Base-by-base conservation (phyloP, 768 basidiomycete genomes). In the Udeniomyces megalosporus region DNA sequence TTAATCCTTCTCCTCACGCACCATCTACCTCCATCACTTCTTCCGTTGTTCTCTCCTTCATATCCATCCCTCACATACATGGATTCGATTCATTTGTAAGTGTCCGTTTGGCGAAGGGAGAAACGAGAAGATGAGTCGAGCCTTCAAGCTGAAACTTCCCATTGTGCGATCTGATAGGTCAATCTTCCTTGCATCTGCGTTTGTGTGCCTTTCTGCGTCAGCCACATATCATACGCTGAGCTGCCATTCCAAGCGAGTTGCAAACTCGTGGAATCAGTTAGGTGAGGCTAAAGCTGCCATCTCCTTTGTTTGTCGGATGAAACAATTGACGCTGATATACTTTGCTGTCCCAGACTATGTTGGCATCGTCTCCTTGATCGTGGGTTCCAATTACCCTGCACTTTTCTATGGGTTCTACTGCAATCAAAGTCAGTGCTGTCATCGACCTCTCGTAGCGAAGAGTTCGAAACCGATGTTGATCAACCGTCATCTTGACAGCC, bases 361-460 rank as follows among this genome's bases (percentile, higher is more conserved):
- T 31, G 90, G 90, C 12, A 93, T 93, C 66, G 79, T 84, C 66
- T 74, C 82, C 34, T 78, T 88, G 60, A 86, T 77, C 46, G 82
- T 85, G 48, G 89, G 88, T 28, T 88, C 86, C 35, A 84, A 84
- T 71, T 81, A 81, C 67, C 85, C 88, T 6, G 80, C 78, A 66
- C 75, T 91, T 45, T 85, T 84, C 70, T 89, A 88, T 70, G 84
- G 80, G 2, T 87, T 86, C 73, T 85, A 79, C 74, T 86, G 85
- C 69, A 76, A 84, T 32, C 76, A 32, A 29, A 46, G 38, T 42
- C 10, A 42, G 38, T 42, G 17, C 8, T 42, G 8, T 17, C 10
- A 42, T n/a, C n/a, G 38, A 42, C 38, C 38, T 42, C 17, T 17
- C 38, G 38, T 8, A 8, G 38, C 10, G 17, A 8, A 8, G 38